Evolutionary conservation across 805 yeast genomes (phyloP).

Genomic region (Wickerhamiella musiphila): DNA sequence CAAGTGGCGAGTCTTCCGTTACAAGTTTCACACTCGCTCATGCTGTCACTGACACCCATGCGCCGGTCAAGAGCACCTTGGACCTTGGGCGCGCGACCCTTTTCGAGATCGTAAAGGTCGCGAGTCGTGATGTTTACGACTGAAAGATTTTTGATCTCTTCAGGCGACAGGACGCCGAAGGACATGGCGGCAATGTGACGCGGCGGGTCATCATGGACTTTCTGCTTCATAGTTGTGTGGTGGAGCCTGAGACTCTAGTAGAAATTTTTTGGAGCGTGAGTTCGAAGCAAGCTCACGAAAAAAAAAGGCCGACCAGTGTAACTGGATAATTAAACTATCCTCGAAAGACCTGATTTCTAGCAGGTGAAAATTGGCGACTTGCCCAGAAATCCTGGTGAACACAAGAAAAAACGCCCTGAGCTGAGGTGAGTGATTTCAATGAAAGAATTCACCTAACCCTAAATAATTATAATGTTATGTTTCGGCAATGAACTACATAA

Average conservation of each 20-base stretch:
- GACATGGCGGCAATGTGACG: conserved; percentile 79
- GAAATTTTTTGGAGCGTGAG: background rate
- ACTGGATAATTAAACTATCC: no score
- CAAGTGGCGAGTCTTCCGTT: conserved; percentile 84
- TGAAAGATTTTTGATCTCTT: conserved; percentile 81
- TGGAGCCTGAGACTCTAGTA: background rate
- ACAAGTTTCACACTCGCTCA: conserved; percentile 80
- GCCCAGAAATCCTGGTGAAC: no score
- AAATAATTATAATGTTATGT: no score
- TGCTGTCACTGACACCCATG: conserved; percentile 87
- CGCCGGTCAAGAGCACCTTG: conserved; percentile 80
- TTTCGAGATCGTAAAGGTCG: conserved; percentile 79
- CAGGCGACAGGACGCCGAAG: conserved; percentile 83
- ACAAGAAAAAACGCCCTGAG: no score
- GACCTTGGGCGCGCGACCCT: conserved; percentile 65
- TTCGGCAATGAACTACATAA: no score
- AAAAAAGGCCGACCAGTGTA: no score
- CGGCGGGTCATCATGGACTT: conserved; percentile 60
- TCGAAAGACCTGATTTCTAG: no score
- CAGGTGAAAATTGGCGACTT: no score
- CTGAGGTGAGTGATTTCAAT: no score
- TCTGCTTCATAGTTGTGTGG: conserved; percentile 21
- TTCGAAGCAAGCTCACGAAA: background rate
- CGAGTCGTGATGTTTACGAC: conserved; percentile 87
- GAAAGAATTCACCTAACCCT: no score